Percentiles rank a stretch among this genome's conserved stretches.
Conservation (phyloP, 306 rosid species). For the Erythrophleum fordii region DNA sequence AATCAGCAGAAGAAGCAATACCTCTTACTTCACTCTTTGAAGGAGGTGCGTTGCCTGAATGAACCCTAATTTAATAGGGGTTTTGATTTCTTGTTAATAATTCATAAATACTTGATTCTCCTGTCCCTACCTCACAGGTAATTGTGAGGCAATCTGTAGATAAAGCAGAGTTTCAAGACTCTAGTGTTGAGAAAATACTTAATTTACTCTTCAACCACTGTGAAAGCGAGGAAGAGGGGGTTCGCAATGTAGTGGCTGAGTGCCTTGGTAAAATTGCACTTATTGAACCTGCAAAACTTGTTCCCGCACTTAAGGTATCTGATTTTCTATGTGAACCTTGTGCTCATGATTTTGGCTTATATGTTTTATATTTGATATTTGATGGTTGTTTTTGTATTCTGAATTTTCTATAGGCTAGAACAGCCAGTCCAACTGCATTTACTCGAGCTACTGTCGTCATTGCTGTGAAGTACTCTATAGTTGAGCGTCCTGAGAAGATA, state of each 20-base stretch:
- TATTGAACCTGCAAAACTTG: conserved; percentile 92
- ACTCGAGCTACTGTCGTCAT: conserved; percentile 98
- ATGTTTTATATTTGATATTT: neutral
- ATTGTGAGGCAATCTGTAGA: conserved; percentile 97
- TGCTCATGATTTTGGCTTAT: conserved; percentile 33
- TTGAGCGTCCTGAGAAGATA: conserved; percentile 97
- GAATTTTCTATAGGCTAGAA: conserved; percentile 66
- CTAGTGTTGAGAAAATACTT: conserved; percentile 96
- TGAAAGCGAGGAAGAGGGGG: conserved; percentile 99
- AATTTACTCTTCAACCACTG: conserved; percentile 93
- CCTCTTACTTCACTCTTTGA: conserved; percentile 95
- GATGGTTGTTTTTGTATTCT: neutral
- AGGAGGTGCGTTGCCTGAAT: conserved; percentile 73
- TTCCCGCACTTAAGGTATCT: conserved; percentile 96
- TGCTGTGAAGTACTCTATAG: conserved; percentile 97
- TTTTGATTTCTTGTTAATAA: neutral
- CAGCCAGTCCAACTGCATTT: conserved; percentile 91
- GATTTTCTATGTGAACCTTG: conserved; percentile 17
- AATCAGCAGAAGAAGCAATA: conserved; percentile 99
- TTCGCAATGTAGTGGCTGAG: conserved; percentile 98
- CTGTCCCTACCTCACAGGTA: conserved; percentile 58
- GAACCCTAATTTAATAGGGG: conserved; percentile 17
- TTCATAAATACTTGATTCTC: conserved; percentile 28
- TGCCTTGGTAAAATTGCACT: conserved; percentile 98
- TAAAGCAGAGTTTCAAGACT: conserved; percentile 92